Conservation (phyloP, 495 filamentous ascomycete species). For the Chaetomium fimeti region DNA sequence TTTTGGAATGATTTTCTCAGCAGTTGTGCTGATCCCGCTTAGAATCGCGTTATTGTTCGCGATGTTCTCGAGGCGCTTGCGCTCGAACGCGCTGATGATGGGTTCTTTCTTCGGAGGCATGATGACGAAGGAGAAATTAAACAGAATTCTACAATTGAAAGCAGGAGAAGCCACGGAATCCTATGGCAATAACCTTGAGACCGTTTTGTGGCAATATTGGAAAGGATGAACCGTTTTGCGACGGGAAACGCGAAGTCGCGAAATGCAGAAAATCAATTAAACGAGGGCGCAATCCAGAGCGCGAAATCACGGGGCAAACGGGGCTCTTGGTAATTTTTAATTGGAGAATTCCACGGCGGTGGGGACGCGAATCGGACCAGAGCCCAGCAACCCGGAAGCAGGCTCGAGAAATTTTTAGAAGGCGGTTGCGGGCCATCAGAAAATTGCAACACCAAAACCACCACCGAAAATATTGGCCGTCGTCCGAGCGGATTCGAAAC, state of each 20-base stretch:
- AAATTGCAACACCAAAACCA: background rate
- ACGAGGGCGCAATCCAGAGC: slow-evolving; percentile 16
- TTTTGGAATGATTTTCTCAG: slow-evolving; percentile 39
- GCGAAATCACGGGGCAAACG: slow-evolving; percentile 31
- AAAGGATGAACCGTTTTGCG: background rate
- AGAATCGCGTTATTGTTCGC: slow-evolving; percentile 54
- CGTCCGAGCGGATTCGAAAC: background rate
- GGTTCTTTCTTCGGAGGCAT: slow-evolving; percentile 35
- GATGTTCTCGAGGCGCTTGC: slow-evolving; percentile 56
- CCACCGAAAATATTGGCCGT: background rate
- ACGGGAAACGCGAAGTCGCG: slow-evolving; percentile 16
- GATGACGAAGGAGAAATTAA: background rate
- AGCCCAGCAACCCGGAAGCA: slow-evolving; percentile 11
- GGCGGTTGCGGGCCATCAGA: background rate
- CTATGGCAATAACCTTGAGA: background rate
- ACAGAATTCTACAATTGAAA: background rate
- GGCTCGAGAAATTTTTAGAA: slow-evolving; percentile 14
- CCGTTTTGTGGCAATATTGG: background rate
- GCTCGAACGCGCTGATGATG: slow-evolving; percentile 54
- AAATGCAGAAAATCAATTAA: slow-evolving; percentile 30
- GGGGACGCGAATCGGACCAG: background rate
- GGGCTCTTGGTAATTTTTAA: background rate
- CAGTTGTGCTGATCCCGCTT: slow-evolving; percentile 40
- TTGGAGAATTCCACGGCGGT: slow-evolving; percentile 2
- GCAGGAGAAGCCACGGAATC: background rate